Base-by-base conservation (phyloP, 495 filamentous ascomycete species). In the Hypoxylon perforatum region DNA sequence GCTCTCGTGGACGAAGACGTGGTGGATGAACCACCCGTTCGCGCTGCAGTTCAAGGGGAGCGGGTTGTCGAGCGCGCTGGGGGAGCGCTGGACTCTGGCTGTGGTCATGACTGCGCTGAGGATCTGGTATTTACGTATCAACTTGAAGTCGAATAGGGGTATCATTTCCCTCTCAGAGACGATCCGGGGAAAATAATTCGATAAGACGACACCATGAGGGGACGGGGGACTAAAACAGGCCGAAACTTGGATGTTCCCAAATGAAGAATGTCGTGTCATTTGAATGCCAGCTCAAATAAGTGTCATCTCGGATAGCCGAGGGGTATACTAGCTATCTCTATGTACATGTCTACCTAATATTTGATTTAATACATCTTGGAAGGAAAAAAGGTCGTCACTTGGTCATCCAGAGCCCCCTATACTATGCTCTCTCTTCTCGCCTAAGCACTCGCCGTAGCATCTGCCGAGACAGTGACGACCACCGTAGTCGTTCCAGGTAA, bases 401-500 rank as follows among this genome's bases (percentile, higher is more conserved):
- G 14, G 25, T 28, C 25, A 28, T 28, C 25, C 25, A 28, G 25
- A 28, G 25, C 25, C 25, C 25, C 25, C n/a, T n/a, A n/a, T n/a
- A n/a, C n/a, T 38, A 45, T 45, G 7, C 3, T 12, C 6, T 23
- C 21, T 11, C 19, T 35, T 25, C n/a, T 38, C 49, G 38, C 21
- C n/a, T 46, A 53, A 28, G 44, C 22, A 44, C 39, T 21, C 25
- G 61, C 21, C 25, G 60, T 15, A 15, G 66, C 49, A 18, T 39
- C 50, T 4, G 66, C 49, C 10, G 66, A 50, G 12, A 69, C 66
- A 0, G 66, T 69, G 19, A 65, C 46, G 14, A 49, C 30, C 0
- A 46, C 49, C 21, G 66, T 69, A 6, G 61, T 65, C 8, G 66
- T 69, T 5, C 61, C 61, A 22, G 55, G 47, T 4, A 53, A 33